Evolutionary conservation across 2,329 filamentous ascomycete species (phyloP), one percentile per base, ranked within the genome.

Genomic region (Ophiosphaerella narmari): DNA sequence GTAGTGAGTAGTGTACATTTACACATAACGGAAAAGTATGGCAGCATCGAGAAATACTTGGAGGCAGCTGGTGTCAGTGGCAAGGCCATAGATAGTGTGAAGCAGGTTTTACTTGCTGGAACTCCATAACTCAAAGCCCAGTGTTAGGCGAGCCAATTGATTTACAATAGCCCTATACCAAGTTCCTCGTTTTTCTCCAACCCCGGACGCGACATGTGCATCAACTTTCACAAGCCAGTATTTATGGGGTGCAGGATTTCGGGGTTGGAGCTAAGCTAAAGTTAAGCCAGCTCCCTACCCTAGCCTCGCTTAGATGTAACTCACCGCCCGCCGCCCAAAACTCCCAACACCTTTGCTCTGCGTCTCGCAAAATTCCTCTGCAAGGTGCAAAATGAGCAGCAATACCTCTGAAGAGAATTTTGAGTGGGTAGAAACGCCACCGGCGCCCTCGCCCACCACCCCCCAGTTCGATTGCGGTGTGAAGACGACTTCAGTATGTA

Each of bases 41-140:
- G 88, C 1, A 86, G 88, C 1, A 75, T 91, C 1, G 74, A 82
- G 31, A 72, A 66, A 8, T 96, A 95, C 73, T 73, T 93, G 48
- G 76, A 81, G 49, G 69, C 70, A 2, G 86, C 88, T 64, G 88
- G 87, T 5, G 72, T 80, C 29, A 63, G 49, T 2, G 55, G 39
- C 18, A 71, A 75, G 48, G 68, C 71, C 60, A 59, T 72, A 48
- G 63, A 67, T 33, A 54, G 57, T 26, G 57, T 78, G 11, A 74
- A 61, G 53, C 45, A 50, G 36, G 67, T 70, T 46, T 52, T 77
- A 38, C 57, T 60, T 42, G 61, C 49, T n/a, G 52, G 59, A 46
- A 47, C 44, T 50, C 59, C 49, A 42, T 54, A 41, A 51, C 47
- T 38, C 40, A 44, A 21, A 21, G 4, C 1, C 2, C 18, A 21